Evolutionary conservation across 2,329 filamentous ascomycete genomes (phyloP).

Genomic region (Fusarium sp.): DNA sequence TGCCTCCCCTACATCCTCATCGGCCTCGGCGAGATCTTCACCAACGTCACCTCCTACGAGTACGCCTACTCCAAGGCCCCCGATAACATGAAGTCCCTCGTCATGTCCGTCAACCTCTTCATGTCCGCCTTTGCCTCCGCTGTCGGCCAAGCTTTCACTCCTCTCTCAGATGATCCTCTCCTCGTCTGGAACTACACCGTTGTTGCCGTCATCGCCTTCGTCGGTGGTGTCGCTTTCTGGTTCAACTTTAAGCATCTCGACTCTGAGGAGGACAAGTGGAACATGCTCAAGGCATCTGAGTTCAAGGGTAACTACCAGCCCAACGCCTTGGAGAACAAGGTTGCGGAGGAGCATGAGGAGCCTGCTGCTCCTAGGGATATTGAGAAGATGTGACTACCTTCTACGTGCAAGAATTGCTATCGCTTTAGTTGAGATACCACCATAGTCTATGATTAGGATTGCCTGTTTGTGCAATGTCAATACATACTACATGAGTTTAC

Average conservation of each 20-base stretch:
- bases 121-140: conserved; percentile 78
- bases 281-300: conserved; percentile 66
- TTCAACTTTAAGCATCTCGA: conserved; percentile 75
- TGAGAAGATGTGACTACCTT: conserved; percentile 32
- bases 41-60: conserved; percentile 73
- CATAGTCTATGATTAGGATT: conserved; percentile 12
- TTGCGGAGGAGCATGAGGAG: conserved; percentile 34
- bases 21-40: conserved; percentile 66
- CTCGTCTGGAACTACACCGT: conserved; percentile 79
- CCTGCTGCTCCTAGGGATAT: conserved; percentile 33
- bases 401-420: conserved; percentile 22
- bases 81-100: conserved; percentile 83
- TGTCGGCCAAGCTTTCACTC: conserved; percentile 75
- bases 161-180: conserved; percentile 72
- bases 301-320: conserved; percentile 58
- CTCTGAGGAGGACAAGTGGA: conserved; percentile 74
- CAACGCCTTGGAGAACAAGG: conserved; percentile 50
- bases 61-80: conserved; percentile 84
- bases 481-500: neutral
- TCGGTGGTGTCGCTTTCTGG: conserved; percentile 77
- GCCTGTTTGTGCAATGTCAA: conserved; percentile 8
- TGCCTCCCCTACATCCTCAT: conserved; percentile 64
- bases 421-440: conserved; percentile 35
- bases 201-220: conserved; percentile 71
- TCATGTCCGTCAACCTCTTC: conserved; percentile 76